phyloP scores from a whole-genome alignment of 2,329 filamentous ascomycete genomes.

The Amylocarpus encephaloides region DNA sequence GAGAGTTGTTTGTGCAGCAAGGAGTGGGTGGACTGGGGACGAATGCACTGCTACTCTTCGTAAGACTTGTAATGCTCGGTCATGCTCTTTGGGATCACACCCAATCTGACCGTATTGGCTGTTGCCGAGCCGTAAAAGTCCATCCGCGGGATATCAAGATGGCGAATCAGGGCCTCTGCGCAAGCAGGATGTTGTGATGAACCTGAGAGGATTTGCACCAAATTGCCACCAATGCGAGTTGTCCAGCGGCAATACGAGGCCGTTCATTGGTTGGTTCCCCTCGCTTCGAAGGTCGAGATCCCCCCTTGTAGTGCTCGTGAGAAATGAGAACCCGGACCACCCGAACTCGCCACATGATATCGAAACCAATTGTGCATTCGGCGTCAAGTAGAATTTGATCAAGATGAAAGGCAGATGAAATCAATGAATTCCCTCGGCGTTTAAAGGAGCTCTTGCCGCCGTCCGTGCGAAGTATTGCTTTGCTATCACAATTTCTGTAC shows the following conservation, averaged over 20 bases:
- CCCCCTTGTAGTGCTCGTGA: neutral
- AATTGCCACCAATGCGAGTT: no score
- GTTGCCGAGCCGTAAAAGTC: neutral
- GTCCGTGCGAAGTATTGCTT: neutral
- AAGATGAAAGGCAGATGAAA: no score
- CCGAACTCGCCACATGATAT: neutral
- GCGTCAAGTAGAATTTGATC: neutral
- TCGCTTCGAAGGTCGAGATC: neutral
- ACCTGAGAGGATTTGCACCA: slow-evolving; percentile 1
- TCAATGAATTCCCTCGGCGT: no score
- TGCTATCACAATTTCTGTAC: neutral
- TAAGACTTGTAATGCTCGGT: neutral
- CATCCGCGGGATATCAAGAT: neutral
- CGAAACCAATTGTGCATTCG: neutral
- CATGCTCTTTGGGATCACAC: neutral
- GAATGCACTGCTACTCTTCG: slow-evolving; percentile 3
- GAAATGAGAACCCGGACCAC: neutral
- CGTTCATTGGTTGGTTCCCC: neutral
- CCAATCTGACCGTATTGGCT: neutral
- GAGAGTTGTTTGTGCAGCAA: no score
- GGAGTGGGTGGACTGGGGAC: neutral
- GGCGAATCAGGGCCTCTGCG: slow-evolving; percentile 3
- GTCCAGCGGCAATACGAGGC: slow-evolving; percentile 6
- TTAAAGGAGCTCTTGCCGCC: neutral
- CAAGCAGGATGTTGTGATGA: slow-evolving; percentile 7